phyloP scores from a whole-genome alignment of 202 grass and related monocot species.

The Zoysia matrella region DNA sequence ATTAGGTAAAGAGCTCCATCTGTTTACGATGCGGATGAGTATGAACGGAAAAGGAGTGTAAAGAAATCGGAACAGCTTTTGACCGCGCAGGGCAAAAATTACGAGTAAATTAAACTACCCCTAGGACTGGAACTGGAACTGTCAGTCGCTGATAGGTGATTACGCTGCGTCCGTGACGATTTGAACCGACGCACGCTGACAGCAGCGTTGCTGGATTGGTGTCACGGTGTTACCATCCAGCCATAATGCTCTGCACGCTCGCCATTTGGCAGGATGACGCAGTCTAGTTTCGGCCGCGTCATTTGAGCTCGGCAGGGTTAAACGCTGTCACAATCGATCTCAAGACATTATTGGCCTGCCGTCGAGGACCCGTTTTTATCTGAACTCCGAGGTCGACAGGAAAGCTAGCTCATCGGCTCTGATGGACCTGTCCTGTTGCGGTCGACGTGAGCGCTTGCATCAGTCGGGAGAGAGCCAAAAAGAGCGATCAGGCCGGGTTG shows the following conservation, averaged over 20 bases:
- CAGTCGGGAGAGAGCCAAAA: neutral
- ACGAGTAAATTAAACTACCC: neutral
- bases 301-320: too few relatives aligned
- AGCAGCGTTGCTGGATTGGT: neutral
- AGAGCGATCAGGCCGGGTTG: neutral
- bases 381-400: neutral
- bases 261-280: neutral
- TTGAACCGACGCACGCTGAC: neutral
- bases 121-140: neutral
- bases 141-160: neutral
- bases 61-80: neutral
- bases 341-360: neutral
- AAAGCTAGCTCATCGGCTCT: neutral
- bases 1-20: neutral
- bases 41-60: neutral
- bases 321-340: neutral
- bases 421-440: neutral
- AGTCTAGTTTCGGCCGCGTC: neutral
- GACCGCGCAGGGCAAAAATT: too few relatives aligned
- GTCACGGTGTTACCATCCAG: conserved; percentile 6
- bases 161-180: neutral
- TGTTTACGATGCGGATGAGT: neutral
- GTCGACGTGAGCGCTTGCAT: neutral
- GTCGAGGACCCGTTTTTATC: neutral
- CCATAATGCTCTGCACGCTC: neutral